Base-by-base conservation (phyloP, 2,329 filamentous ascomycete species). In the Aureobasidium sp. region DNA sequence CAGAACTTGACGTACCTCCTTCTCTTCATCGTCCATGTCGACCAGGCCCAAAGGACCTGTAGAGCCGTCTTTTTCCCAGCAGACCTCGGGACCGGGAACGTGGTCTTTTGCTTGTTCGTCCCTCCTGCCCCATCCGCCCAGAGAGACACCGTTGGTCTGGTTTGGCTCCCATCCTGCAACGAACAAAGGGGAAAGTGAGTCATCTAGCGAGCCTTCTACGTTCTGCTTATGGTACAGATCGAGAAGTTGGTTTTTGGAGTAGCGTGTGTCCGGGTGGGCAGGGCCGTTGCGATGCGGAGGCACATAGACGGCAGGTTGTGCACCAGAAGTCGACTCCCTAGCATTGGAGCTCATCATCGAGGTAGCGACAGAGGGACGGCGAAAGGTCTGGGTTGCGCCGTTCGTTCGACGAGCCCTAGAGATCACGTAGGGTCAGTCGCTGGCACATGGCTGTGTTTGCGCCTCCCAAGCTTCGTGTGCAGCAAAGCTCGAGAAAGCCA, bases 31-130 rank as follows among this genome's bases (percentile, higher is more conserved):
- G 35, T 79, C 82, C 84, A 96, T 85, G 47, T 89, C 85, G 64
- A 84, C 81, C 66, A 96, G 73, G 33, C 85, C 85, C 66, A 97
- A 79, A 7, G 92, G 91, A 66, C 84, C 82, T 48, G 85, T 81
- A 59, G 82, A 81, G 27, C 89, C 91, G 63, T 82, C 81, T 63
- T 82, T 76, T 70, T 96, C 90, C 94, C 93, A 99, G 74, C 92
- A 97, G 45, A 93, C 84, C 65, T 94, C 91, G n/a, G 92, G 90
- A 48, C 93, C 91, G 70, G 89, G 85, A 63, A 86, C 86, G 65
- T 82, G 79, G 65, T 88, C 85, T 71, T 91, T 88, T 63, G 82
- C 69, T 53, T 76, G 82, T 33, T 61, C 60, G 66, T 97, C 91
- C 63, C 84, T 82, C 73, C 92, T 91, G 57, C 89, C 89, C 91